Percentiles rank a stretch among this genome's conserved stretches.
Conservation (phyloP, 176 grass and related monocot species). For the Ensete glaucum region DNA sequence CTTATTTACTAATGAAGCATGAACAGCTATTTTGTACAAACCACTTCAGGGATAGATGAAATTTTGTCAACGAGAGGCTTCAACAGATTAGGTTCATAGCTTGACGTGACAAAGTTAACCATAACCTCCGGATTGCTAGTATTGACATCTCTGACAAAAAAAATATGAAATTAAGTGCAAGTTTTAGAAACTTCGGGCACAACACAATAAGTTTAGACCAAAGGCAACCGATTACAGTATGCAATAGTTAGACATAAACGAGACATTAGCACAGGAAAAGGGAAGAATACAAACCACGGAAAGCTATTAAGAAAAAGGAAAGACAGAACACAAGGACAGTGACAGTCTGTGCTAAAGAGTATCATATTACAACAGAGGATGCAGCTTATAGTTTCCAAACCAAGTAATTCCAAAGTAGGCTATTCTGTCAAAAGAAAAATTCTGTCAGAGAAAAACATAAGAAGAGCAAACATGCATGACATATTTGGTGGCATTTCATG, state of each 20-base stretch:
- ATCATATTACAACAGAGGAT: not conserved
- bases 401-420: not conserved
- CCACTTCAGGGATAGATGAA: slow-evolving; percentile 81
- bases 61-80: slow-evolving; percentile 59
- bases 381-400: not conserved
- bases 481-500: not conserved
- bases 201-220: not conserved
- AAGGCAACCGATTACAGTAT: not conserved
- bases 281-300: not conserved
- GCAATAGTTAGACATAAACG: not conserved
- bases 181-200: not conserved
- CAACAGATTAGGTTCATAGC: slow-evolving; percentile 65
- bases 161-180: not conserved
- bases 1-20: not conserved
- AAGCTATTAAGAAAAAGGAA: not conserved
- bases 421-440: not conserved
- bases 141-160: slow-evolving; percentile 38
- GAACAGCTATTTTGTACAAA: slow-evolving; percentile 27
- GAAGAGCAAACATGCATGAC: not conserved
- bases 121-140: slow-evolving; percentile 80
- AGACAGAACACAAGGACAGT: not conserved
- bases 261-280: not conserved
- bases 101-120: slow-evolving; percentile 95
- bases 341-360: not conserved
- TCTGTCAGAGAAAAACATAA: no score